Evolutionary conservation across 2,329 filamentous ascomycete genomes (phyloP).

Genomic region (Exophiala dermatitidis): DNA sequence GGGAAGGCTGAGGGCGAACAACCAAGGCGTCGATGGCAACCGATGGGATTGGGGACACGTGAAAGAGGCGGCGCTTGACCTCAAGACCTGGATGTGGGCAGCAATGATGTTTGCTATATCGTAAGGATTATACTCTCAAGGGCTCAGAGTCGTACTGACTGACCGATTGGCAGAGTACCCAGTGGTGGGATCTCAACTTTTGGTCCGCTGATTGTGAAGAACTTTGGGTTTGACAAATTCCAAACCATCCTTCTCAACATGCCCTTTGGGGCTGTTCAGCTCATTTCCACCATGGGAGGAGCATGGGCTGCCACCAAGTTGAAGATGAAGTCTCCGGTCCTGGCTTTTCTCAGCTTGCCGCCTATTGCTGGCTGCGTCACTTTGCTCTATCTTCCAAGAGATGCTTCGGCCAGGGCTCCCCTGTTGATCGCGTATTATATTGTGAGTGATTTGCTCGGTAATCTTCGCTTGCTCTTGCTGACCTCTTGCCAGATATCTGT

Average conservation of each 20-base stretch:
- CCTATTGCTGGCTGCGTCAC: slow-evolving; percentile 52
- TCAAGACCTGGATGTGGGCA: slow-evolving; percentile 58
- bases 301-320: slow-evolving; percentile 50
- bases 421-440: slow-evolving; percentile 54
- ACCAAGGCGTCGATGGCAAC: slow-evolving; percentile 37
- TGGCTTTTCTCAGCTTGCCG: slow-evolving; percentile 49
- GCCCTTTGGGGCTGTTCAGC: slow-evolving; percentile 19
- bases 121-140: too few species aligned
- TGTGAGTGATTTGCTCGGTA: slow-evolving; percentile 1
- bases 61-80: slow-evolving; percentile 48
- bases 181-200: slow-evolving; percentile 23
- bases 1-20: slow-evolving; percentile 43
- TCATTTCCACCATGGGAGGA: slow-evolving; percentile 45
- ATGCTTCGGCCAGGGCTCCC: slow-evolving; percentile 41
- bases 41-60: slow-evolving; percentile 49
- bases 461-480: too few species aligned
- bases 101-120: slow-evolving; percentile 48
- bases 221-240: slow-evolving; percentile 23
- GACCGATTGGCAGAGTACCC: slow-evolving; percentile 15
- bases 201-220: slow-evolving; percentile 24
- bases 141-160: not conserved
- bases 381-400: slow-evolving; percentile 46
- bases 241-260: slow-evolving; percentile 26
- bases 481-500: slow-evolving; percentile 43
- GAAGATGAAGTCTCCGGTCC: slow-evolving; percentile 50